Base-by-base conservation (phyloP, 2,329 filamentous ascomycete genomes). In the Exophiala alcalophila region DNA sequence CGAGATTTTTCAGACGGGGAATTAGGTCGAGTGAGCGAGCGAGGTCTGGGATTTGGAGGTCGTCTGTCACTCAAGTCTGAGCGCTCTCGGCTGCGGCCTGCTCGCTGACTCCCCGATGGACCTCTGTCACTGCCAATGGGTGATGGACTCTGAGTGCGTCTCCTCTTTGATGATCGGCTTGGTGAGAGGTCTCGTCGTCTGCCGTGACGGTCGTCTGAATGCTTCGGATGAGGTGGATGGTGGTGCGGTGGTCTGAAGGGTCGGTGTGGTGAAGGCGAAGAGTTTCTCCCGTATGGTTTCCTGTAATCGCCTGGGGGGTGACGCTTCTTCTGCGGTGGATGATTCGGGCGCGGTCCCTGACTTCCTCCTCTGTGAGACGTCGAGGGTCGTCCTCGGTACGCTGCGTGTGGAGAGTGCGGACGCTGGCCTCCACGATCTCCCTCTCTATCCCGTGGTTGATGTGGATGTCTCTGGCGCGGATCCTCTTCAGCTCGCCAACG, bases 401-500 rank as follows among this genome's bases (percentile, higher is more conserved):
- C 32, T 36, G 45, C 37, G 40, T 52, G 45, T 24, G 48, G 52
- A 31, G 52, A 49, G 29, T 44, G 40, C 31, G 38, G 41, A 28
- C 39, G 40, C 28, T 29, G 25, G n/a, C 25, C 26, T 14, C 15
- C 36, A 25, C 39, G 41, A 19, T 52, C 45, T 37, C 50, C 29
- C 62, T 61, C 66, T 63, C 60, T 58, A 54, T 55, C 39, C 50
- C 61, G 45, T 57, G 57, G 43, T 30, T 40, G 44, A 33, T 39
- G 40, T 34, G 31, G 42, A 50, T 44, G 33, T 52, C 48, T 55
- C 50, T 67, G 61, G 59, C 60, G 59, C 47, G 56, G 57, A 50
- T 70, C 64, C 55, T 61, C 62, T 59, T 68, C 60, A 58, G 60
- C 64, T 64, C 65, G 71, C 69, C 70, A 70, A 63, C 70, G 62